Evolutionary conservation across 768 basidiomycete genomes (phyloP), one percentile per base, ranked within the genome.

Genomic region (Kwoniella shandongensis): DNA sequence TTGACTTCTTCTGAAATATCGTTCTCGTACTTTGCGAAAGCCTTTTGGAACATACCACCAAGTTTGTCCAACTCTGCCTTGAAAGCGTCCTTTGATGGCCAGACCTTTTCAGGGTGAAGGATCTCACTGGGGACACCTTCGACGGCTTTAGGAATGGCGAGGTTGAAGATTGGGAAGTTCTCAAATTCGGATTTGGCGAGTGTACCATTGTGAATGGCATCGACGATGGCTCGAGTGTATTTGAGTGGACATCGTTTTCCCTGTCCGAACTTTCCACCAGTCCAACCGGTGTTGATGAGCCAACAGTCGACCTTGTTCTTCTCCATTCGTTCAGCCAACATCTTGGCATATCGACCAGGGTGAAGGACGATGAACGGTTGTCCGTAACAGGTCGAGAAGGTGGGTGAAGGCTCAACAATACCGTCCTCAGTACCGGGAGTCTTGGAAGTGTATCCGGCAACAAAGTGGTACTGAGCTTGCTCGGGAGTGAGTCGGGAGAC

Each of bases 321-420:
- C 55, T 86, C 79, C 93, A 99, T 98, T 70, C 88, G 85, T 65
- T 90, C 87, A 0, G 94, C 91, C 66, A 99, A 82, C 96, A 99
- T 99, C 78, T 87, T 83, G 39, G 96, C 94, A 78, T 99, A 99
- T 61, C 92, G 88, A 32, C 88, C 84, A 42, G 92, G 92, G 79
- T 96, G 94, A 54, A 96, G 88, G 66, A 97, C 87, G 76, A 99
- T 97, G 84, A 99, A 98, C n/a, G 96, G 96, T 39, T 93, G 91
- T 66, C 88, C 89, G 84, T 97, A 99, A 79, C 96, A 98, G 29
- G 93, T 97, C 18, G 92, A 96, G 84, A 99, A 99, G 39, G 96
- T 98, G 22, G 96, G 96, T 62, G 94, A 93, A 57, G 96, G 96
- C 77, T 99, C 96, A 42, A 96, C 83, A 26, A 99, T 89, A 74